phyloP scores from a whole-genome alignment of 108 stramenopile genomes.

The Skeletonema grethae region DNA sequence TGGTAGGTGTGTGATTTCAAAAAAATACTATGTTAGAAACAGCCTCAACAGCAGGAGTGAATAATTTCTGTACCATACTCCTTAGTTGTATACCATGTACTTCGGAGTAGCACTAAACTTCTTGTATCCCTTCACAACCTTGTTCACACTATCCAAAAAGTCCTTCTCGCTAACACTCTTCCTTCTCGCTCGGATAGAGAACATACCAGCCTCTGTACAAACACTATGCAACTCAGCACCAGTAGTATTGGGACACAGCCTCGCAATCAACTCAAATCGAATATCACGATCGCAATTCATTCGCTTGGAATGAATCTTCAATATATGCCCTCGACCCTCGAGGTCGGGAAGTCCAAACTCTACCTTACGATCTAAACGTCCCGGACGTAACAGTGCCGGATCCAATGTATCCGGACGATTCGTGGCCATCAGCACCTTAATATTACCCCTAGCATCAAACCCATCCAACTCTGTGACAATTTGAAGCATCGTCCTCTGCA shows the following conservation, averaged over 20 bases:
- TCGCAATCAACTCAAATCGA: constrained; percentile 97
- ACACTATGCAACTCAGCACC: constrained; percentile 97
- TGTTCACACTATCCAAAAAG: constrained; percentile 97
- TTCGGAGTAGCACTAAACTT: constrained; percentile 99
- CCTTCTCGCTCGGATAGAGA: constrained; percentile 96
- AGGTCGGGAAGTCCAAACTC: constrained; percentile 90
- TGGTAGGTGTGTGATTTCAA: too few relatives aligned
- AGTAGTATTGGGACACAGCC: constrained; percentile 97
- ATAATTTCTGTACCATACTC: neutral
- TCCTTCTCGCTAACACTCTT: constrained; percentile 97
- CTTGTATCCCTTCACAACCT: constrained; percentile 99
- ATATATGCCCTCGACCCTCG: constrained; percentile 64
- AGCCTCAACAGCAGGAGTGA: neutral
- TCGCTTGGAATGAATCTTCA: constrained; percentile 92
- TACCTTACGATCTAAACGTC: constrained; percentile 92
- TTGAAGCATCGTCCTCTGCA: constrained; percentile 96
- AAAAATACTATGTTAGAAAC: too few relatives aligned
- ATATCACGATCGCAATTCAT: constrained; percentile 98
- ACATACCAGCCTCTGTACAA: constrained; percentile 99
- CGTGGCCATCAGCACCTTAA: constrained; percentile 89
- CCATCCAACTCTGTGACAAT: constrained; percentile 98
- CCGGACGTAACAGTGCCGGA: constrained; percentile 85
- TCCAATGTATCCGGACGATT: constrained; percentile 93
- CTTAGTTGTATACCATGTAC: constrained; percentile 91
- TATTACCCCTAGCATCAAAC: constrained; percentile 72